These are phyloP conservation scores for Effrenium voratum DNA, from an alignment of 73 alveolate genomes.

Conservation along the genomic window DNA sequence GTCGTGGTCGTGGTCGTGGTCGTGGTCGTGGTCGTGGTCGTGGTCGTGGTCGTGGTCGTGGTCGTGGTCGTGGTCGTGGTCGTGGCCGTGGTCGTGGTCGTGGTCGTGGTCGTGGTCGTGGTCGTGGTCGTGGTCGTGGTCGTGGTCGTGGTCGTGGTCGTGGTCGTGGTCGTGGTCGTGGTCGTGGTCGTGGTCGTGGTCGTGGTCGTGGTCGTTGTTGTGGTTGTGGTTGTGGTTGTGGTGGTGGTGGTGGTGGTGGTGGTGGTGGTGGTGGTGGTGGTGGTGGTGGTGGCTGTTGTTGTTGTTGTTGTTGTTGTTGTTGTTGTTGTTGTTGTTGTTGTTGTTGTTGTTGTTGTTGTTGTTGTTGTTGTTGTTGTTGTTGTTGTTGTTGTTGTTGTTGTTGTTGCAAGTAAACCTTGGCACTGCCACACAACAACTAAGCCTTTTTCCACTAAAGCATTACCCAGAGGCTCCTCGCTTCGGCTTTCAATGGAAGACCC, in stretches of 20 bases:
- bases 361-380: too few species aligned
- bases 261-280: slow-evolving; percentile 97
- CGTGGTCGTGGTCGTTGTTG: background rate
- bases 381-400: too few species aligned
- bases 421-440: too few species aligned
- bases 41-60: background rate
- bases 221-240: slow-evolving; percentile 98
- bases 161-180: background rate
- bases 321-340: too few species aligned
- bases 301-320: too few species aligned
- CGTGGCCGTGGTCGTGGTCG: background rate
- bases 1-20: background rate
- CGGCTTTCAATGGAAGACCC: too few species aligned
- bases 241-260: slow-evolving; percentile 97
- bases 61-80: background rate
- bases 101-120: background rate
- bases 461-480: too few species aligned
- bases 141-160: background rate
- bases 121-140: background rate
- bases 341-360: too few species aligned
- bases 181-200: background rate
- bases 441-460: too few species aligned
- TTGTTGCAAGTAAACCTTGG: too few species aligned
- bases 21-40: background rate
- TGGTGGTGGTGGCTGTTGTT: too few species aligned